Evolutionary conservation across 2,329 filamentous ascomycete species (phyloP).

Genomic region (Blastomyces silverae): DNA sequence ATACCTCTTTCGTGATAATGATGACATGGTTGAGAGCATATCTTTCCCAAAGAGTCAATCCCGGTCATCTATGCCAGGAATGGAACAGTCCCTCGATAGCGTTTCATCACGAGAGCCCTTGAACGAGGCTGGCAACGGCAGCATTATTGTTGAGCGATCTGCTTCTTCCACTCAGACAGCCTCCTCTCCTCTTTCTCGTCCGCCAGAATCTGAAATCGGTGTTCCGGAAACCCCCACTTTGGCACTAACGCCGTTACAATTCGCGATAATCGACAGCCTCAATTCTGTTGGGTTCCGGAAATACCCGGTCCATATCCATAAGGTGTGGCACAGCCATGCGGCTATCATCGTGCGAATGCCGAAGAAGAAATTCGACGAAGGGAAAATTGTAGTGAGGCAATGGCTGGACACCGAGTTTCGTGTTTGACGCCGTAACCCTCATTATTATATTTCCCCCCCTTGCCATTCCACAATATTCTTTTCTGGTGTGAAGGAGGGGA

Average conservation of each 20-base stretch:
- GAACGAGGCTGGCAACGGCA: conserved; percentile 4
- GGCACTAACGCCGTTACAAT: conserved; percentile 72
- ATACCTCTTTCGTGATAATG: conserved; percentile 57
- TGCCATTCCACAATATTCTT: not conserved
- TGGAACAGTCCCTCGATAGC: conserved; percentile 6
- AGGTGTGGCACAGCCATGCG: conserved; percentile 74
- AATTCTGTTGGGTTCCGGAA: conserved; percentile 57
- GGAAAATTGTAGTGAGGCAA: conserved; percentile 68
- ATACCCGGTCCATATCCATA: conserved; percentile 50
- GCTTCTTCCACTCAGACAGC: conserved; percentile 40
- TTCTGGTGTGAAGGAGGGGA: not conserved
- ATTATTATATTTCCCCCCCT: too few species aligned
- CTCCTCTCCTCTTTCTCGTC: conserved; percentile 16
- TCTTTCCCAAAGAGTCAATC: not conserved
- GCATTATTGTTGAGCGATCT: conserved; percentile 14
- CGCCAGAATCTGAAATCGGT: not conserved
- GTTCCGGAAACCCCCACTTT: conserved; percentile 47
- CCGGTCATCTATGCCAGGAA: not conserved
- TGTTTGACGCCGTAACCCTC: not conserved
- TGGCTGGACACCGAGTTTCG: conserved; percentile 70
- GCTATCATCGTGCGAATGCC: conserved; percentile 73
- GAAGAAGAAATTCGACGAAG: conserved; percentile 67
- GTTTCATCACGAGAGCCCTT: conserved; percentile 7
- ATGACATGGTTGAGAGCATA: conserved; percentile 32
- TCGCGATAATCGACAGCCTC: conserved; percentile 72